Base-by-base conservation (phyloP, 2,329 filamentous ascomycete genomes). In the Fusarium sp. region DNA sequence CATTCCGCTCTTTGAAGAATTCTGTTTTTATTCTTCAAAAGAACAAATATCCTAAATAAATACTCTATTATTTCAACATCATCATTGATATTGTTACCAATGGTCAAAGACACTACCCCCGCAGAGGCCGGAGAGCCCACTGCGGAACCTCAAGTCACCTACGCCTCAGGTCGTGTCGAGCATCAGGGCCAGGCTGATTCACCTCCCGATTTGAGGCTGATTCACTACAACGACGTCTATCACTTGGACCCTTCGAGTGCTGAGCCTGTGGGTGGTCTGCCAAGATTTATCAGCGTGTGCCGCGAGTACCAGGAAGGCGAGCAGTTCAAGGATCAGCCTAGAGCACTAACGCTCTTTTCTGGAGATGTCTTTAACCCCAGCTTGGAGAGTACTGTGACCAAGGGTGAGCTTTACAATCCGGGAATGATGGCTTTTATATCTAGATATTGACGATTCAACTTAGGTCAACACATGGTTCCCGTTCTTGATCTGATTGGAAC, bases 171-270 rank as follows among this genome's bases (percentile, higher is more conserved):
- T 15, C 66, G 77, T 50, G 75, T 75, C 44, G 67, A 65, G 44
- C 62, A 60, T 30, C 67, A 62, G 35, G 73, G 65, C 42, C 44
- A 68, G 37, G 40, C 67, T 38, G 75, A 70, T 44, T 74, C 76
- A 37, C 66, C 62, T 19, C 93, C 94, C 49, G 92, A 94, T 80
- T 84, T 97, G 57, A 91, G 95, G n/a, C 83, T 97, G 62, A 81
- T 97, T 37, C 95, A 97, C 84, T 97, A 93, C 86, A 97, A 97
- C 82, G 95, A 98, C 83, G 95, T 97, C 68, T 97, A 97, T 82
- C 95, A 97, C 78, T 89, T 97, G 60, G 94, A 97, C 75, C 80
- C 83, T 4, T 86, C 87, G 4, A 95, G 93, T 32, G 90, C 92
- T 21, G 94, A 97, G 79, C 95, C 95, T 2, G 90, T 95, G 5